Conservation (phyloP, 441 rosid genomes). For the Heliophila coronopifolia region DNA sequence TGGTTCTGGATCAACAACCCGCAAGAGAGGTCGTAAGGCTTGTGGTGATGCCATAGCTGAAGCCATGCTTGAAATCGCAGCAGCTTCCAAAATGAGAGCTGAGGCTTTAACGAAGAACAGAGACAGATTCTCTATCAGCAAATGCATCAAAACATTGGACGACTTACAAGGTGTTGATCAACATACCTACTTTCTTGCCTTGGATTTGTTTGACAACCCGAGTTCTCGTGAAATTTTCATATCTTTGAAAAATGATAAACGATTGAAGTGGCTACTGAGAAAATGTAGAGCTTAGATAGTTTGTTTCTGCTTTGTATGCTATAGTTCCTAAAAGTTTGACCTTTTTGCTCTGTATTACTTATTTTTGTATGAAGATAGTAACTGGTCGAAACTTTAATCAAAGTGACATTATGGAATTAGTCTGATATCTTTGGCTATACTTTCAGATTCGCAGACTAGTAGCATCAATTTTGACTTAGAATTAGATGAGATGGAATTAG, state of each 20-base stretch:
- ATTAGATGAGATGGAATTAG: constrained; percentile 78
- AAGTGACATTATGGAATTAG: constrained; percentile 23
- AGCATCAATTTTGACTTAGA: constrained; percentile 55
- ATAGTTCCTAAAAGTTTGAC: background rate
- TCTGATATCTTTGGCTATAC: constrained; percentile 16
- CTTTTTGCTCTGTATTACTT: background rate
- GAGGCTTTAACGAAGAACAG: constrained; percentile 56
- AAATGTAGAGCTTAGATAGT: constrained; percentile 38
- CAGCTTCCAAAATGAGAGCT: constrained; percentile 79
- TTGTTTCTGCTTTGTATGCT: background rate
- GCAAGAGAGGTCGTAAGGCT: constrained; percentile 68
- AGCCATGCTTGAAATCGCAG: constrained; percentile 84
- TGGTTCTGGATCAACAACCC: constrained; percentile 37
- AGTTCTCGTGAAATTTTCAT: constrained; percentile 59
- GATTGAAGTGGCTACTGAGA: constrained; percentile 65
- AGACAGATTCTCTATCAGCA: constrained; percentile 73
- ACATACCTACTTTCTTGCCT: constrained; percentile 57
- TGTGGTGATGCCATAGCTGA: constrained; percentile 82
- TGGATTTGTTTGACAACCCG: constrained; percentile 77
- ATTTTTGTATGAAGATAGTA: constrained; percentile 8
- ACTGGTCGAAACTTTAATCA: background rate
- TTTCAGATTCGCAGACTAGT: constrained; percentile 44
- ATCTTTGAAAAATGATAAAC: constrained; percentile 66
- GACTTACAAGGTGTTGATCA: constrained; percentile 87
- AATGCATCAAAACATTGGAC: constrained; percentile 73